Evolutionary conservation across 768 basidiomycete genomes (phyloP).

Genomic region (Termitomyces titanicus): DNA sequence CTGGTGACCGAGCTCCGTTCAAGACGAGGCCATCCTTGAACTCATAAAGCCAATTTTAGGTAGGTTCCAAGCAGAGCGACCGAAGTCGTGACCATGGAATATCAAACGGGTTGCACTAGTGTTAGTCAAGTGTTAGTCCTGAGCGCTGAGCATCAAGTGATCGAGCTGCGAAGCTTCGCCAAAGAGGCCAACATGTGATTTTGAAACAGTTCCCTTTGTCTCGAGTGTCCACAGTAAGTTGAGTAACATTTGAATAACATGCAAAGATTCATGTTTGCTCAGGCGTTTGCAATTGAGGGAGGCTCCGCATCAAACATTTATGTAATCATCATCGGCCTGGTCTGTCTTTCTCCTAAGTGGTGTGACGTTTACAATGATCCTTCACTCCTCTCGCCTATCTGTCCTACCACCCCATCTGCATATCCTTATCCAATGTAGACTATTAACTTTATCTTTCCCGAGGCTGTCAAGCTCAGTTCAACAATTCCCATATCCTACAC

Average conservation of each 20-base stretch:
- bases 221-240: too few species aligned
- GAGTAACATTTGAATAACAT: too few species aligned
- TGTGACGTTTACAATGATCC: neutral
- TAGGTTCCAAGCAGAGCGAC: neutral
- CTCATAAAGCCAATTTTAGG: neutral
- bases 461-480: constrained; percentile 4
- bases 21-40: too few species aligned
- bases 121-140: neutral
- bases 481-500: constrained; percentile 47
- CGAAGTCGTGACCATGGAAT: neutral
- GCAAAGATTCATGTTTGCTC: neutral
- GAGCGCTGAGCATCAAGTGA: neutral
- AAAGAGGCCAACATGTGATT: neutral
- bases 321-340: neutral
- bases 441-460: constrained; percentile 4
- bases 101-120: too few species aligned
- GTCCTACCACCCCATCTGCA: neutral
- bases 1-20: neutral
- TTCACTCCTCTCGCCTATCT: neutral
- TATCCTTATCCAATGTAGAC: constrained; percentile 1
- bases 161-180: neutral
- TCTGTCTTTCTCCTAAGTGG: neutral
- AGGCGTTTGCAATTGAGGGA: too few species aligned
- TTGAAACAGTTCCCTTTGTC: neutral
- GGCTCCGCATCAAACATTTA: too few species aligned